A percentile compares a stretch with the other conserved stretches of the same genome.
phyloP scores from a whole-genome alignment of 129 eudicot genomes.

The Cynara cardunculus region DNA sequence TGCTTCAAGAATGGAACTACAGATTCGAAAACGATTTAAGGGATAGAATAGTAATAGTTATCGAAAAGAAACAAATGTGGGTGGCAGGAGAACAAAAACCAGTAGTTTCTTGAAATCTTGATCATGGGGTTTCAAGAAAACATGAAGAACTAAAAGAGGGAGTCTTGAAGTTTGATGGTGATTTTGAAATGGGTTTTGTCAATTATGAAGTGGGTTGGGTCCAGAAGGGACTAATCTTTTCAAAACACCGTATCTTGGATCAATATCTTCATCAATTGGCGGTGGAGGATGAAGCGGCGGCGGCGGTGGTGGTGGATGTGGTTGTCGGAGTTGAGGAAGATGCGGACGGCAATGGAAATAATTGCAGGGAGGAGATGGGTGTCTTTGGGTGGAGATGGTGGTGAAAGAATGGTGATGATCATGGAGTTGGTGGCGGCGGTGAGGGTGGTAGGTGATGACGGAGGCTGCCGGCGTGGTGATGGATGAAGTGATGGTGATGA shows the following conservation, averaged over 20 bases:
- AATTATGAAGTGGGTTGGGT: constrained; percentile 93
- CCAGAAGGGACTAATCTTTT: constrained; percentile 92
- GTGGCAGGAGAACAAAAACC: background rate
- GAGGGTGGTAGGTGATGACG: constrained; percentile 6
- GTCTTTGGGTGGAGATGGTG: constrained; percentile 14
- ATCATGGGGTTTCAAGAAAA: constrained; percentile 32
- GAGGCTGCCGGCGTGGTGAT: constrained; percentile 16
- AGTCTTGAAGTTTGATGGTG: constrained; percentile 18
- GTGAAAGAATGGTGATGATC: constrained; percentile 27
- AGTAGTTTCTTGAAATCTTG: constrained; percentile 2
- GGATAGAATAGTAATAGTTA: background rate
- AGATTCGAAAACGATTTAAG: background rate
- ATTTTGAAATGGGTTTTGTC: constrained; percentile 18
- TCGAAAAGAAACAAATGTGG: background rate
- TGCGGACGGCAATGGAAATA: constrained; percentile 6
- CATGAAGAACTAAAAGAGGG: background rate
- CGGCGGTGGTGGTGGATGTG: background rate
- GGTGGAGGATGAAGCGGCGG: constrained; percentile 3
- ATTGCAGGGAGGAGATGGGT: constrained; percentile 18
- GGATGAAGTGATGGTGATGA: constrained; percentile 10
- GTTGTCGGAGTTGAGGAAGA: background rate
- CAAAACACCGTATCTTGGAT: constrained; percentile 76
- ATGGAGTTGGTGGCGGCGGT: constrained; percentile 19
- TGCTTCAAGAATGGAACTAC: background rate
- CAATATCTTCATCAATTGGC: constrained; percentile 43